Percentiles rank a stretch among this genome's conserved stretches.
Evolutionary conservation across 1,139 yeast genomes (phyloP).

Genomic region (Geotrichum australiense): DNA sequence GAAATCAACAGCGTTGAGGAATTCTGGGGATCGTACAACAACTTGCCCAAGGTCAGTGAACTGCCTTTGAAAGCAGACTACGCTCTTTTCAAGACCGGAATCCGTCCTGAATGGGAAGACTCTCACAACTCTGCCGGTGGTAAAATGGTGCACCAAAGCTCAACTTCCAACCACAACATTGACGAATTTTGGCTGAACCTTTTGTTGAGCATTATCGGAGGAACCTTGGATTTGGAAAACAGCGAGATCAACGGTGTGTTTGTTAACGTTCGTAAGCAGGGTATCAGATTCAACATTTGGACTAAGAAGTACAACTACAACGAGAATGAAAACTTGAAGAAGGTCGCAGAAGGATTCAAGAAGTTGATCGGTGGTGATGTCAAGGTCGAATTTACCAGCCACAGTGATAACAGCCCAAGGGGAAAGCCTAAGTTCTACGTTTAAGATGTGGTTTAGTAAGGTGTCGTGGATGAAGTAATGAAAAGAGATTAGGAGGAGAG

Average conservation of each 20-base stretch:
- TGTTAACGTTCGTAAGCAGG: slow-evolving; percentile 77
- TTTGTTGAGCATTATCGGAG: slow-evolving; percentile 88
- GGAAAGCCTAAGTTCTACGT: slow-evolving; percentile 4
- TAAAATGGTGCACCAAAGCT: slow-evolving; percentile 82
- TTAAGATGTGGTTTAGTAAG: too few relatives aligned
- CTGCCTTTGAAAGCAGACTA: slow-evolving; percentile 90
- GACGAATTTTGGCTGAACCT: slow-evolving; percentile 94
- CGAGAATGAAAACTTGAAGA: slow-evolving; percentile 34
- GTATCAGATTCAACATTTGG: slow-evolving; percentile 87
- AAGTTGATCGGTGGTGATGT: slow-evolving; percentile 66
- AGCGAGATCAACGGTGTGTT: slow-evolving; percentile 94
- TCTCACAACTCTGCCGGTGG: slow-evolving; percentile 83
- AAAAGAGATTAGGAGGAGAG: too few relatives aligned
- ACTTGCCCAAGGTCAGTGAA: slow-evolving; percentile 87
- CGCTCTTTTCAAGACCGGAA: slow-evolving; percentile 89
- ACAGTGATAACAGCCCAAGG: slow-evolving; percentile 38
- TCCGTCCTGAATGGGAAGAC: slow-evolving; percentile 99
- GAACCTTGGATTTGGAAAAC: slow-evolving; percentile 59
- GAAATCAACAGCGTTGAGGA: slow-evolving; percentile 92
- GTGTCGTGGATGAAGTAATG: too few relatives aligned
- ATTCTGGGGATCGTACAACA: slow-evolving; percentile 97
- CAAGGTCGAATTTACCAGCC: slow-evolving; percentile 60
- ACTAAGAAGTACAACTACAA: slow-evolving; percentile 65
- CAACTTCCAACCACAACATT: slow-evolving; percentile 49
- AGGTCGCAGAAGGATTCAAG: slow-evolving; percentile 73